Evolutionary conservation across 495 filamentous ascomycete genomes (phyloP).

Genomic region (Acidiella bohemica): DNA sequence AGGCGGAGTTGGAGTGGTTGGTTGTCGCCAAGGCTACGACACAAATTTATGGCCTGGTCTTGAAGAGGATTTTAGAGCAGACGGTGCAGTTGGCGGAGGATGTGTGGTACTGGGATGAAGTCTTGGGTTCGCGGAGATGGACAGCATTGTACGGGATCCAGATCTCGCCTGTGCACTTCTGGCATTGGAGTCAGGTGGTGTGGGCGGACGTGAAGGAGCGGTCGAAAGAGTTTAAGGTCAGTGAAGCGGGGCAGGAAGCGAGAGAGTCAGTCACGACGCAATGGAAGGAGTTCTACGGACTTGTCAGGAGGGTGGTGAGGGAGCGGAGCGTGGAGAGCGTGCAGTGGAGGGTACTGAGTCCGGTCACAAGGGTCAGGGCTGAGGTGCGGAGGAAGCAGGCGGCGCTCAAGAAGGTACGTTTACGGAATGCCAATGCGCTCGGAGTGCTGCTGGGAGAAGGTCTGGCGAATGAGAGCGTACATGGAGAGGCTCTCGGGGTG

Average conservation of each 20-base stretch:
- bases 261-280: conserved; percentile 26
- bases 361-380: conserved; percentile 52
- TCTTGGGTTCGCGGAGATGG: conserved; percentile 56
- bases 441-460: conserved; percentile 77
- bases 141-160: conserved; percentile 70
- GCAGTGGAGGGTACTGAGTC: conserved; percentile 48
- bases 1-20: conserved; percentile 74
- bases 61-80: conserved; percentile 61
- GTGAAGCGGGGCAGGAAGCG: conserved; percentile 8
- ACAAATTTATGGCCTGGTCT: conserved; percentile 65
- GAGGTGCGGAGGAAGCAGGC: conserved; percentile 58
- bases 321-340: conserved; percentile 49
- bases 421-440: conserved; percentile 71
- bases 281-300: conserved; percentile 66
- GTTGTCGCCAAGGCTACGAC: conserved; percentile 73
- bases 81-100: conserved; percentile 71
- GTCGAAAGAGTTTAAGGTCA: conserved; percentile 31
- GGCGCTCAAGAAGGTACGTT: conserved; percentile 50
- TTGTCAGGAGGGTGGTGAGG: conserved; percentile 57
- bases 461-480: conserved; percentile 35
- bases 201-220: conserved; percentile 40
- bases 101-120: conserved; percentile 84
- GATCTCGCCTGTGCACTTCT: conserved; percentile 60
- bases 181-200: conserved; percentile 49
- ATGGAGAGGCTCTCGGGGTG: conserved; percentile 16